phyloP scores from a whole-genome alignment of 495 filamentous ascomycete species.

The Penicillium fimorum region DNA sequence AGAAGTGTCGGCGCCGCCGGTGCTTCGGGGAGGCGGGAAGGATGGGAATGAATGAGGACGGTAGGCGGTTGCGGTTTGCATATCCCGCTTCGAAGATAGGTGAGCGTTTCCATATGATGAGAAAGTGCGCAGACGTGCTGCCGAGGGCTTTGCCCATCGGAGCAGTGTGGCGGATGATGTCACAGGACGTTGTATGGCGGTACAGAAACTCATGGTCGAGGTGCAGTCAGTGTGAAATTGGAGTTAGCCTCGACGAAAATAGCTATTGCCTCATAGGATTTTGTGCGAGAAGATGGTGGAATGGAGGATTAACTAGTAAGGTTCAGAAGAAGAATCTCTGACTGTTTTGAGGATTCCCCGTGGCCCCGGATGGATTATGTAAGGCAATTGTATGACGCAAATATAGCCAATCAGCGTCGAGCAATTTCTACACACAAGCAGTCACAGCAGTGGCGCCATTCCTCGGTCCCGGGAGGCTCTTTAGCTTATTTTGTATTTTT shows the following conservation, averaged over 20 bases:
- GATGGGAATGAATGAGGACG: conserved; percentile 69
- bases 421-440: conserved; percentile 40
- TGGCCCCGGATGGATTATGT: conserved; percentile 22
- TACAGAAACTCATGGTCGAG: conserved; percentile 40
- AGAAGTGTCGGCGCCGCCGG: conserved; percentile 63
- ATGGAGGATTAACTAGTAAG: not conserved
- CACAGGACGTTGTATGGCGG: conserved; percentile 40
- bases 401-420: conserved; percentile 42
- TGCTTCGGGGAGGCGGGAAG: conserved; percentile 66
- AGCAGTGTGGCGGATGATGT: conserved; percentile 57
- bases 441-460: conserved; percentile 36
- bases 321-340: conserved; percentile 13
- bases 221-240: conserved; percentile 17
- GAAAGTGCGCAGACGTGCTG: conserved; percentile 57
- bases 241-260: conserved; percentile 6
- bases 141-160: conserved; percentile 46
- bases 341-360: conserved; percentile 20
- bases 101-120: conserved; percentile 57
- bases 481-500: too few species aligned
- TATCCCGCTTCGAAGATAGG: conserved; percentile 60
- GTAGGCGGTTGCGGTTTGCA: conserved; percentile 74
- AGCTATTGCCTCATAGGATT: conserved; percentile 18
- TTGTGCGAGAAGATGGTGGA: conserved; percentile 11
- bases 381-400: conserved; percentile 26
- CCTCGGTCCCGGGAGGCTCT: conserved; percentile 2